These are phyloP conservation scores for Scolecobasidium constrictum DNA, from an alignment of 2,329 filamentous ascomycete genomes.

Conservation along the genomic window DNA sequence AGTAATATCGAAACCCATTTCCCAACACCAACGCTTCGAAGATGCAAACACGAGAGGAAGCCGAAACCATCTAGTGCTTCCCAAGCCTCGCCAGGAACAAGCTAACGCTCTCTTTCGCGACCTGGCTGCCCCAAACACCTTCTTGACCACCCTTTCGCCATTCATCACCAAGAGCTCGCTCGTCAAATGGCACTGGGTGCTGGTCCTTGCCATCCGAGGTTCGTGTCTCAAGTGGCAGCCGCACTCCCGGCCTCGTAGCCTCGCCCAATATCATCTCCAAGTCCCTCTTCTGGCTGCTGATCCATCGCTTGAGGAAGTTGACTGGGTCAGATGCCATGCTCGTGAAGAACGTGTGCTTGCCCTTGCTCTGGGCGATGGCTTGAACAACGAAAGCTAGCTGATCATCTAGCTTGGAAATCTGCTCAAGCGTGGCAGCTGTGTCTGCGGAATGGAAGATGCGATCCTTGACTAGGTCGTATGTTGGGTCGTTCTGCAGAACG, in stretches of 20 bases:
- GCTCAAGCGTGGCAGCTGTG: constrained; percentile 16
- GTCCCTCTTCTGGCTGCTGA: constrained; percentile 83
- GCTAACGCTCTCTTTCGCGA: constrained; percentile 51
- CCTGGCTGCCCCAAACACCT: constrained; percentile 52
- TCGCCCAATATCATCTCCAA: constrained; percentile 82
- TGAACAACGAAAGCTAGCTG: constrained; percentile 76
- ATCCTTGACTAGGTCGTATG: constrained; percentile 54
- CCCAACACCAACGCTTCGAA: no score
- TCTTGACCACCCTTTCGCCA: constrained; percentile 55
- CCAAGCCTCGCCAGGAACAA: constrained; percentile 43
- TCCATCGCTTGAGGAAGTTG: constrained; percentile 76
- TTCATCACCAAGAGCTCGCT: constrained; percentile 49
- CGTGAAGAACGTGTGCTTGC: constrained; percentile 80
- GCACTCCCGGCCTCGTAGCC: constrained; percentile 39
- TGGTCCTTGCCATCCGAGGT: not conserved
- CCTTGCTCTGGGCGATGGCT: constrained; percentile 72
- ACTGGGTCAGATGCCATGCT: constrained; percentile 71
- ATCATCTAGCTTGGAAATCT: constrained; percentile 64
- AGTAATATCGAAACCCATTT: no score
- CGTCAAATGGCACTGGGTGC: no score
- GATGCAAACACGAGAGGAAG: no score
- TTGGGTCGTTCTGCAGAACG: constrained; percentile 73
- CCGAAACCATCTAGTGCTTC: no score
- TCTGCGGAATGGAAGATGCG: constrained; percentile 49
- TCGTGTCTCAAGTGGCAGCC: constrained; percentile 20